These are phyloP conservation scores for Ensete glaucum DNA, from an alignment of 176 grass and related monocot species.

Conservation along the genomic window DNA sequence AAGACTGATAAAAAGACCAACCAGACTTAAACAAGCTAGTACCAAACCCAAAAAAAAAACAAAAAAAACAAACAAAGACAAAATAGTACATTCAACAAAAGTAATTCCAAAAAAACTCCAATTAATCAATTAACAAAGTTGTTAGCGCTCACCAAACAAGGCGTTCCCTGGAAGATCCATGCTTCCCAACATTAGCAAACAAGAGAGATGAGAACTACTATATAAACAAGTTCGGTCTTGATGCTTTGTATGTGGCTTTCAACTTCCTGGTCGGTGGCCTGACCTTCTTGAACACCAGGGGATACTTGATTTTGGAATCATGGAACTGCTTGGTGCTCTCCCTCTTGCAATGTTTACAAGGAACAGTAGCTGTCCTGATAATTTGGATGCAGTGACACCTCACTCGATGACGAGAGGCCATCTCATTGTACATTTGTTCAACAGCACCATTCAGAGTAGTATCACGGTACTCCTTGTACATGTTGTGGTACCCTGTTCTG, in stretches of 20 bases:
- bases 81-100: too few species aligned
- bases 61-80: too few species aligned
- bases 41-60: too few species aligned
- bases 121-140: too few species aligned
- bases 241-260: not conserved
- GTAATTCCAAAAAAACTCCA: too few species aligned
- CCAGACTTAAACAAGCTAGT: too few species aligned
- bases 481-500: constrained; percentile 6
- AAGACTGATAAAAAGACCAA: too few species aligned
- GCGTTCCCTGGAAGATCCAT: too few species aligned
- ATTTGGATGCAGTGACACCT: not conserved
- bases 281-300: not conserved
- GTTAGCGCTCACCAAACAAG: too few species aligned
- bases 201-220: not conserved
- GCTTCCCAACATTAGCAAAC: too few species aligned
- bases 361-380: not conserved
- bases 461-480: constrained; percentile 9
- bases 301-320: constrained; percentile 3
- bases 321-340: constrained; percentile 1
- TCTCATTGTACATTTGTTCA: not conserved
- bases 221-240: not conserved
- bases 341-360: not conserved
- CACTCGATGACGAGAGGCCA: constrained; percentile 6
- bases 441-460: constrained; percentile 3
- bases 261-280: not conserved